Percentiles rank a stretch among this genome's conserved stretches.
Evolutionary conservation across 139 green algal genomes (phyloP).

Genomic region (Tetraselmis chui): DNA sequence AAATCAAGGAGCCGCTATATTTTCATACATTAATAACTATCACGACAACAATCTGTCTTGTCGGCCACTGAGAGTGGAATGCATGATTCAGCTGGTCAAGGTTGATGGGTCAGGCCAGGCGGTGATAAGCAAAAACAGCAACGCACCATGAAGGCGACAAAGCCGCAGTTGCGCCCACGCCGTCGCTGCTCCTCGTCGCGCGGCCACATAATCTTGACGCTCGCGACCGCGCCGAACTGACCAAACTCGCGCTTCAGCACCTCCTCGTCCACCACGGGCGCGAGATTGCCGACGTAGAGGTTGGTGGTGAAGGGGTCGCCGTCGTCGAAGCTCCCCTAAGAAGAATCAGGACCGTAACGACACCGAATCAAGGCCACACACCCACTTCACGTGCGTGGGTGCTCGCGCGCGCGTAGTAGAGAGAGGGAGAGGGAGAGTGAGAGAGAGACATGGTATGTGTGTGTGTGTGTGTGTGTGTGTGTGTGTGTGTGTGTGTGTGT

Average conservation of each 20-base stretch:
- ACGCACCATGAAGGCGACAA: constrained; percentile 94
- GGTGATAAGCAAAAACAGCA: constrained; percentile 76
- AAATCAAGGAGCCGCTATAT: no score
- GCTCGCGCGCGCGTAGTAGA: background rate
- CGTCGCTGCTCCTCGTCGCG: constrained; percentile 84
- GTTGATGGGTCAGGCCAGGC: no score
- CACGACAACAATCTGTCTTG: no score
- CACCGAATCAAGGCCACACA: background rate
- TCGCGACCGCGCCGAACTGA: constrained; percentile 80
- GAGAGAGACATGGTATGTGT: no score
- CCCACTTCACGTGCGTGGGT: background rate
- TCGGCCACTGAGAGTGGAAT: no score
- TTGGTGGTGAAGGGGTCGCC: constrained; percentile 85
- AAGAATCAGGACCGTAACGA: constrained; percentile 12
- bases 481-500: background rate
- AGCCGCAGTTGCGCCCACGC: constrained; percentile 83
- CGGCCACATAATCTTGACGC: constrained; percentile 98
- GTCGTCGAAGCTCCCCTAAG: constrained; percentile 43
- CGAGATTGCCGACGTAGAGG: constrained; percentile 82
- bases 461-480: background rate
- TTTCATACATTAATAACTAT: no score
- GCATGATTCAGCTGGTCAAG: no score
- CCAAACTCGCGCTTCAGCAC: constrained; percentile 82
- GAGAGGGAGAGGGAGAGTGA: no score
- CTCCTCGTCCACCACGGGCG: constrained; percentile 70